Percentiles rank a stretch among this genome's conserved stretches.
Evolutionary conservation across 2,329 filamentous ascomycete genomes (phyloP).

Genomic region (Colletotrichum zoysiae): DNA sequence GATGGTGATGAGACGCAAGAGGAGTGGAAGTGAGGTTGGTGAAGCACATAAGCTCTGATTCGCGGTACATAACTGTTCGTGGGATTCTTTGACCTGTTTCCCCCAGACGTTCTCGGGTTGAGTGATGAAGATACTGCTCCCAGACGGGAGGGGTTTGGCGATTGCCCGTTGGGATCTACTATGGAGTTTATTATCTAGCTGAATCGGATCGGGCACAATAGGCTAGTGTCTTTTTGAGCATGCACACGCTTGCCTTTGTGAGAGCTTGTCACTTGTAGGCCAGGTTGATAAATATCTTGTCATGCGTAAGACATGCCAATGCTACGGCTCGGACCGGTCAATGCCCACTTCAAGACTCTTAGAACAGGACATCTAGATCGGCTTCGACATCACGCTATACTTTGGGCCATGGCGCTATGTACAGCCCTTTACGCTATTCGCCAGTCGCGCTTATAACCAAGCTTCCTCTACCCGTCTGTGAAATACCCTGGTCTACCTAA

Average conservation of each 20-base stretch:
- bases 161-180: constrained; percentile 10
- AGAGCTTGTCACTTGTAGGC: neutral
- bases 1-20: constrained; percentile 1
- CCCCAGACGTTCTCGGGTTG: constrained; percentile 9
- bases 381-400: neutral
- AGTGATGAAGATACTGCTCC: constrained; percentile 22
- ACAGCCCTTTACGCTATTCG: neutral
- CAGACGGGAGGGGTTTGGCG: neutral
- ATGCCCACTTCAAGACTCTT: neutral
- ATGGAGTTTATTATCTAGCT: constrained; percentile 2
- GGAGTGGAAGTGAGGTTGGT: neutral
- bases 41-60: constrained; percentile 4
- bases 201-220: neutral
- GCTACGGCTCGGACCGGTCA: neutral
- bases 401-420: neutral
- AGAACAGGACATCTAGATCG: neutral
- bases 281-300: too few relatives aligned
- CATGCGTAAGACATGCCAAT: neutral
- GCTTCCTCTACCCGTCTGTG: too few relatives aligned
- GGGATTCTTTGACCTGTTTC: neutral
- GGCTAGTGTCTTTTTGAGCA: neutral
- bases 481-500: neutral
- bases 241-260: neutral
- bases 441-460: neutral
- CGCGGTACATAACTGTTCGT: constrained; percentile 18